A percentile compares a stretch with the other conserved stretches of the same genome.
phyloP scores from a whole-genome alignment of 2,329 filamentous ascomycete species.

The Davidsoniella eucalypti region DNA sequence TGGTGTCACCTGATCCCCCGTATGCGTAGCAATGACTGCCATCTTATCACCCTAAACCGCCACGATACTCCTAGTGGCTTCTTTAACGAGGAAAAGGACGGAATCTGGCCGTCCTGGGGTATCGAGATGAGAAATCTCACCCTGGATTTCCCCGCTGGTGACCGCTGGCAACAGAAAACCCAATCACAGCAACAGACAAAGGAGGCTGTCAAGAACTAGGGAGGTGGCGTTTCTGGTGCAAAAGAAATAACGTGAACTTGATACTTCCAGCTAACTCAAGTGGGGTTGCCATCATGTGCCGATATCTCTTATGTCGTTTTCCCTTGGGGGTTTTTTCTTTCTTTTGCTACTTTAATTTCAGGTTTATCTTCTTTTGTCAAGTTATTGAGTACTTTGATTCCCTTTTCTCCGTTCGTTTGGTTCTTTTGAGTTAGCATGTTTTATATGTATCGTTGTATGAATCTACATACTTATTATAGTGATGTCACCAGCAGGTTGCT shows the following conservation, averaged over 20 bases:
- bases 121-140: neutral
- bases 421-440: neutral
- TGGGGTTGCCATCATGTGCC: neutral
- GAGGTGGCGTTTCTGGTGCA: no score
- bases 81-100: slow-evolving; percentile 12
- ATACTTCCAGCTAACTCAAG: neutral
- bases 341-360: neutral
- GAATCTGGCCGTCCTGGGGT: slow-evolving; percentile 2
- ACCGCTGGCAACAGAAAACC: neutral
- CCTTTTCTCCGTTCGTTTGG: neutral
- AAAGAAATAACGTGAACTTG: no score
- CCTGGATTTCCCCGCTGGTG: slow-evolving; percentile 1
- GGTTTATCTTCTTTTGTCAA: neutral
- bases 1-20: slow-evolving; percentile 27
- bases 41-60: neutral
- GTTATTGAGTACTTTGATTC: neutral
- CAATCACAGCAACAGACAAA: neutral
- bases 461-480: no score
- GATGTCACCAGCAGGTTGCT: no score
- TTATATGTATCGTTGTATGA: no score
- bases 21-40: neutral
- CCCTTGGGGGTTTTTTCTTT: neutral
- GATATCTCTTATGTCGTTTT: neutral
- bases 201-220: neutral
- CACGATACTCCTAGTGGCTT: neutral